phyloP scores from a whole-genome alignment of 1,284 basidiomycete species.

The Neolentinus lepideus region DNA sequence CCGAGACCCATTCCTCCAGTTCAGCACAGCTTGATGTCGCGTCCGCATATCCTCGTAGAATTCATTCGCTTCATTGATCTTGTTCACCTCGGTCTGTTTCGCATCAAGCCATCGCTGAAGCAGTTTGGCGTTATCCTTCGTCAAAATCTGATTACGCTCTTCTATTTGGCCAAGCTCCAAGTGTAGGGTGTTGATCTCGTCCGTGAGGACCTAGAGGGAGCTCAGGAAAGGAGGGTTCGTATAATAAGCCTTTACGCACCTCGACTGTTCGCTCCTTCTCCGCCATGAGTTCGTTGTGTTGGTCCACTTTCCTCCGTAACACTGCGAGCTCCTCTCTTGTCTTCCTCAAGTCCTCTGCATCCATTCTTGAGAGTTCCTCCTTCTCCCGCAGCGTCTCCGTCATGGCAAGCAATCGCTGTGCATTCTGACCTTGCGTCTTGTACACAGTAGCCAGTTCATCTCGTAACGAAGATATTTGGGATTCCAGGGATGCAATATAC shows the following conservation, averaged over 20 bases:
- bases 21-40: conserved; percentile 48
- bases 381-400: conserved; percentile 91
- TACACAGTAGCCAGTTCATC: conserved; percentile 92
- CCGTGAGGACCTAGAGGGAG: conserved; percentile 72
- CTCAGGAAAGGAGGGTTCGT: not conserved
- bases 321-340: conserved; percentile 64
- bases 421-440: conserved; percentile 94
- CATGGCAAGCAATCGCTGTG: conserved; percentile 86
- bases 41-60: conserved; percentile 80
- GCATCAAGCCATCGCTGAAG: conserved; percentile 94
- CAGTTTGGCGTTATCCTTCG: conserved; percentile 90
- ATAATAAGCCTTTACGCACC: conserved; percentile 33
- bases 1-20: conserved; percentile 43
- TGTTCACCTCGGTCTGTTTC: conserved; percentile 89
- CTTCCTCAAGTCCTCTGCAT: conserved; percentile 71
- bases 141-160: conserved; percentile 78
- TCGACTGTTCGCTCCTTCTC: conserved; percentile 89
- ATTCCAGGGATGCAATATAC: conserved; percentile 87
- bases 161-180: conserved; percentile 88
- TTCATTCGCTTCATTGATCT: conserved; percentile 89
- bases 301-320: conserved; percentile 73
- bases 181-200: conserved; percentile 87
- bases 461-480: conserved; percentile 84
- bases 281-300: conserved; percentile 77
- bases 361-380: conserved; percentile 74